Percentiles rank a stretch among this genome's conserved stretches.
phyloP scores from a whole-genome alignment of 768 basidiomycete genomes.

The Chalciporus pseudorubinellus region DNA sequence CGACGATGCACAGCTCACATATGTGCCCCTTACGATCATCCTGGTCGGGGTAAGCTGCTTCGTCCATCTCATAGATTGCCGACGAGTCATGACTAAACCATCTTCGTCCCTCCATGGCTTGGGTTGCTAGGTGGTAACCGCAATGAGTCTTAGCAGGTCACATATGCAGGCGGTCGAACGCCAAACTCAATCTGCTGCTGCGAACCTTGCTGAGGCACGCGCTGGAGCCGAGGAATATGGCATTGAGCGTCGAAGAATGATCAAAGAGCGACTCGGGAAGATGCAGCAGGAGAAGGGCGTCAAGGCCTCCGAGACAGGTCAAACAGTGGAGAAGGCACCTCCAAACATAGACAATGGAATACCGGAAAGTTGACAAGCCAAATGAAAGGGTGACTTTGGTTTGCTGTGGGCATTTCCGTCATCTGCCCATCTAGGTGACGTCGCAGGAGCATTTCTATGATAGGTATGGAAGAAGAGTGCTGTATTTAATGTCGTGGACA shows the following conservation, averaged over 20 bases:
- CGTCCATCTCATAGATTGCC: too few relatives aligned
- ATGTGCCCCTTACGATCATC: constrained; percentile 9
- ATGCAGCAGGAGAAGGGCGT: constrained; percentile 15
- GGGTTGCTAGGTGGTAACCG: constrained; percentile 12
- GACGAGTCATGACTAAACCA: not conserved
- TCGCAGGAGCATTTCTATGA: too few relatives aligned
- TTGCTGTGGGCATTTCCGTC: not conserved
- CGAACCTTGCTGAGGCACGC: constrained; percentile 59
- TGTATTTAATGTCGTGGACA: too few relatives aligned
- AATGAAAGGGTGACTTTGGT: too few relatives aligned
- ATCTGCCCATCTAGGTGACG: not conserved
- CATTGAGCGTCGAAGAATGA: constrained; percentile 47
- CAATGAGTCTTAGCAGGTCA: constrained; percentile 13
- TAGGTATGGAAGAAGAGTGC: too few relatives aligned
- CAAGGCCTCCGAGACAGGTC: not conserved
- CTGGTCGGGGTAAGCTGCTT: constrained; percentile 14
- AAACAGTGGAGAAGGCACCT: not conserved
- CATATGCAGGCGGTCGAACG: constrained; percentile 37
- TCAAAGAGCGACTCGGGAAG: constrained; percentile 46
- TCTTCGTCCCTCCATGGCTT: too few relatives aligned
- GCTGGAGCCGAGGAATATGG: constrained; percentile 56
- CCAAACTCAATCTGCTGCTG: constrained; percentile 48
- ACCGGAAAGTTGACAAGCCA: not conserved
- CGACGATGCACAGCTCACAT: constrained; percentile 9
- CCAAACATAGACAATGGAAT: not conserved